Evolutionary conservation across 345 rosid genomes (phyloP).

Genomic region (Jatropha curcas): DNA sequence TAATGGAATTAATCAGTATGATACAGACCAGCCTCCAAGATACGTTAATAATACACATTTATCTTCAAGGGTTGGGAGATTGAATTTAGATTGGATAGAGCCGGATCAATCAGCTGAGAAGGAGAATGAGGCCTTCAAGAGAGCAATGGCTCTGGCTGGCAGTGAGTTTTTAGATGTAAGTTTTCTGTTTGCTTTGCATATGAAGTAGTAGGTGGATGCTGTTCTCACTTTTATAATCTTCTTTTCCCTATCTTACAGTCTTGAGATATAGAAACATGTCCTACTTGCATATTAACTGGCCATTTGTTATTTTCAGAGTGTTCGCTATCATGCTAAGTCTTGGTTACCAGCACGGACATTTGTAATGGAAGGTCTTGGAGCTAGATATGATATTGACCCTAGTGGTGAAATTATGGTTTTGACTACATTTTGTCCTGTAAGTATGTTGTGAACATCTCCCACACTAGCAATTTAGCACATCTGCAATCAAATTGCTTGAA

Average conservation of each 20-base stretch:
- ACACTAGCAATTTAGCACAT: neutral
- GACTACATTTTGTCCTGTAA: conserved; percentile 71
- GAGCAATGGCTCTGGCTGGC: conserved; percentile 80
- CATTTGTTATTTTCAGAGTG: conserved; percentile 44
- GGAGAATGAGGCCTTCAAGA: conserved; percentile 82
- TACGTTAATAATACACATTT: conserved; percentile 84
- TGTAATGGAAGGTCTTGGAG: conserved; percentile 67
- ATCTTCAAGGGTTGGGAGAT: conserved; percentile 82
- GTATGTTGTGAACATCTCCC: conserved; percentile 20
- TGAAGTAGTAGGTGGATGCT: neutral
- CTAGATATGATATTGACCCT: conserved; percentile 59
- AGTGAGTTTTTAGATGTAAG: conserved; percentile 82
- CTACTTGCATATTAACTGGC: neutral
- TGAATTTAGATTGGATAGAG: conserved; percentile 88
- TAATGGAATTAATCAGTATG: conserved; percentile 81
- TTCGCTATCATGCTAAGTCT: conserved; percentile 67
- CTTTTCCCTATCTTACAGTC: neutral
- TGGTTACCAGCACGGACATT: conserved; percentile 93
- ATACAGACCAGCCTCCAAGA: conserved; percentile 78
- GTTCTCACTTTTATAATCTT: neutral
- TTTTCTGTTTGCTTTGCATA: neutral
- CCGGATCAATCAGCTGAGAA: conserved; percentile 85
- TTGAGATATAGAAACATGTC: neutral
- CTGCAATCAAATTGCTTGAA: neutral
- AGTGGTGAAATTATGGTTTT: conserved; percentile 88